Evolutionary conservation across 2,329 filamentous ascomycete species (phyloP).

Genomic region (Fusarium domesticum): DNA sequence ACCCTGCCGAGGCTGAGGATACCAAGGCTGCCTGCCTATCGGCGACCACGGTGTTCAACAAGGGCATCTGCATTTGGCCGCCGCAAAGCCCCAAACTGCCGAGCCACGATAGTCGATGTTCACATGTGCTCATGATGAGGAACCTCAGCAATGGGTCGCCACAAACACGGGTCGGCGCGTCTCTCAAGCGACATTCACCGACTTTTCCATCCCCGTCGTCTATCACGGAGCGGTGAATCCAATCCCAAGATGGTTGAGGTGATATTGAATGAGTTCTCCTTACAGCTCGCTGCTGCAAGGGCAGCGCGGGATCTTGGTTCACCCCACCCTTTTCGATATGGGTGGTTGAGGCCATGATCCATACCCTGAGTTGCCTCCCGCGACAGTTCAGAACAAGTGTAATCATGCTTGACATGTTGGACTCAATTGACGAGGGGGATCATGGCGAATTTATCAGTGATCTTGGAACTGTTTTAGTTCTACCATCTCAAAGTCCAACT

Average conservation of each 20-base stretch:
- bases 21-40: neutral
- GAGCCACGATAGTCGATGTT: neutral
- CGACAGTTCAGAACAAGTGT: no score
- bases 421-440: no score
- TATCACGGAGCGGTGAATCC: slow-evolving; percentile 16
- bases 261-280: slow-evolving; percentile 12
- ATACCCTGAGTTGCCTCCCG: slow-evolving; percentile 7
- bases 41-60: neutral
- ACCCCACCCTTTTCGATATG: slow-evolving; percentile 24
- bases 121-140: neutral
- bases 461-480: no score
- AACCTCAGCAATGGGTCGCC: neutral
- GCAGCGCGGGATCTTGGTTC: slow-evolving; percentile 18
- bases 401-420: no score
- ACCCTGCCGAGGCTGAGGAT: no score
- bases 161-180: neutral
- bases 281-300: slow-evolving; percentile 22
- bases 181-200: slow-evolving; percentile 18
- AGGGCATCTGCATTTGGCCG: no score
- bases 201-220: slow-evolving; percentile 15
- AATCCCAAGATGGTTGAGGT: no score
- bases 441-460: no score
- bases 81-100: neutral
- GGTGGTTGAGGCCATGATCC: slow-evolving; percentile 15
- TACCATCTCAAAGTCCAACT: no score